A percentile compares a stretch with the other conserved stretches of the same genome.
These are phyloP conservation scores for Termitomyces sp. DNA, from an alignment of 768 basidiomycete species.

Conservation along the genomic window DNA sequence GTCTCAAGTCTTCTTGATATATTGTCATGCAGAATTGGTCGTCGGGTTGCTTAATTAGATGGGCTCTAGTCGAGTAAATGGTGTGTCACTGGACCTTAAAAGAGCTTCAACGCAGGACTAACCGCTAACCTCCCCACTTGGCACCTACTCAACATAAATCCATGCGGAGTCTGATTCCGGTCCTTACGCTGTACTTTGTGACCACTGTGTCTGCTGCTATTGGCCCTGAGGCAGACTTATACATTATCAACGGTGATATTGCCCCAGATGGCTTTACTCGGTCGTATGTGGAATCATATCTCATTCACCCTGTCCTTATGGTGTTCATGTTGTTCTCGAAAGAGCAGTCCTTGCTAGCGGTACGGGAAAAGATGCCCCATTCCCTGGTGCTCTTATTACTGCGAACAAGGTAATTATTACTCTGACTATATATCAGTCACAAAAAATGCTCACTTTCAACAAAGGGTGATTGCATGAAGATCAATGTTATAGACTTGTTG, in stretches of 20 bases:
- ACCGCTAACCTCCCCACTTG: neutral
- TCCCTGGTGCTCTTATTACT: neutral
- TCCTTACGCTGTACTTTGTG: neutral
- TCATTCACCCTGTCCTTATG: neutral
- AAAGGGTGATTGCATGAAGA: neutral
- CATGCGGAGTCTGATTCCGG: neutral
- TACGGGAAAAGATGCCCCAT: neutral
- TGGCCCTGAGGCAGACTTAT: neutral
- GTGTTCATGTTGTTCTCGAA: too few relatives aligned
- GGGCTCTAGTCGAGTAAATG: neutral
- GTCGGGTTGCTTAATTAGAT: neutral
- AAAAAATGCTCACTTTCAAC: neutral
- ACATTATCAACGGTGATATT: neutral
- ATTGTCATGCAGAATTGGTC: neutral
- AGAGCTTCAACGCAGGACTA: neutral
- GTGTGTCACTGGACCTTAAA: neutral
- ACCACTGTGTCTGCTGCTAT: constrained; percentile 1
- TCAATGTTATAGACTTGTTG: neutral
- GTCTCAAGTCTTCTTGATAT: neutral
- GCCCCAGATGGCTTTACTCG: neutral
- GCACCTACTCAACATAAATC: neutral
- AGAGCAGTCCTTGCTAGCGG: neutral
- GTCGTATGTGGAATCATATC: neutral
- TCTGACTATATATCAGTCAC: neutral
- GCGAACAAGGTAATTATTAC: neutral